Conservation (phyloP, 192 early-diverging fungal genomes). For the Coemansia sp. region DNA sequence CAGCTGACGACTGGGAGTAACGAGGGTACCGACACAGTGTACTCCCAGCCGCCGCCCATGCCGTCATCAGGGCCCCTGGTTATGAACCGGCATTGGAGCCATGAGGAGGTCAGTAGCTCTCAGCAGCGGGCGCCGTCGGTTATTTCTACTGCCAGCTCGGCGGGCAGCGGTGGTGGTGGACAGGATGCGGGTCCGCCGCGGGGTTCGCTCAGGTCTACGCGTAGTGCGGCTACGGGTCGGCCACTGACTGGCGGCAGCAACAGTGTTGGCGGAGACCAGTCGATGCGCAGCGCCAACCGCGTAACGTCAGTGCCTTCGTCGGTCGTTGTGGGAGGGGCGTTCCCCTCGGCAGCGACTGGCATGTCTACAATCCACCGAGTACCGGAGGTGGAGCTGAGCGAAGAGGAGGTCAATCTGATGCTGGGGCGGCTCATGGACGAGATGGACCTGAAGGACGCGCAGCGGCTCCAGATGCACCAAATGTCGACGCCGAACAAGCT, state of each 20-base stretch:
- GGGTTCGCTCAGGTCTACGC: conserved; percentile 47
- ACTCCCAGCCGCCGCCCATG: conserved; percentile 1
- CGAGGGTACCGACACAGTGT: not conserved
- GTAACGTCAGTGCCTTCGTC: conserved; percentile 23
- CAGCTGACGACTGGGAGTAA: conserved; percentile 48
- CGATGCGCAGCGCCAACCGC: conserved; percentile 38
- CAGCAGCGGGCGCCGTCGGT: conserved; percentile 11
- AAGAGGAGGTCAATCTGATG: conserved; percentile 57
- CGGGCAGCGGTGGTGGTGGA: conserved; percentile 1
- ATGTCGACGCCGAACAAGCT: conserved; percentile 58
- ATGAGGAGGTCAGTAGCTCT: conserved; percentile 24
- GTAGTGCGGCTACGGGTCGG: conserved; percentile 31
- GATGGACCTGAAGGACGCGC: conserved; percentile 57
- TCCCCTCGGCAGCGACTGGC: not conserved
- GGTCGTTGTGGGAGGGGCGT: not conserved
- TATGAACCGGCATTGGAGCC: conserved; percentile 29
- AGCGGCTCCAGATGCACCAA: conserved; percentile 57
- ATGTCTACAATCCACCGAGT: not conserved
- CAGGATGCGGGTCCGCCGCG: conserved; percentile 27
- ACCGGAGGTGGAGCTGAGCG: conserved; percentile 35
- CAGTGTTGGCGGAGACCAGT: conserved; percentile 6
- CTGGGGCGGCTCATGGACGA: conserved; percentile 57
- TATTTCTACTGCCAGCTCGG: conserved; percentile 15
- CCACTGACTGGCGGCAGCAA: not conserved
- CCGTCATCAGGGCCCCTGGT: not conserved